Evolutionary conservation across 352 stramenopile genomes (phyloP).

Genomic region (Phytopythium delawarense): DNA sequence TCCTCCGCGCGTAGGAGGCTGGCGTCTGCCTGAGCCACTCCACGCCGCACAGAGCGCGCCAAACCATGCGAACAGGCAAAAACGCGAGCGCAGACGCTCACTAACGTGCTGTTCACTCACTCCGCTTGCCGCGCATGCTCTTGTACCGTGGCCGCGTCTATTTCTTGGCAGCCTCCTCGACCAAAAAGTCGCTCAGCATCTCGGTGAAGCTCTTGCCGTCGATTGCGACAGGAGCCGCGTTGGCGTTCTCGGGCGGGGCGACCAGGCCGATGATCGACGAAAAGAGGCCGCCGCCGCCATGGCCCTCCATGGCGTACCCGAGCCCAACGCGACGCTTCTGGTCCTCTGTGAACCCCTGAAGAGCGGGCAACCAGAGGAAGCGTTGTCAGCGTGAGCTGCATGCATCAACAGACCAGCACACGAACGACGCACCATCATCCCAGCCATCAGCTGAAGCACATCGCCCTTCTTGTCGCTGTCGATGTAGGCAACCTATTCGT

Average conservation of each 20-base stretch:
- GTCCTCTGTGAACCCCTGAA: conserved; percentile 57
- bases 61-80: background rate
- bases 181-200: conserved; percentile 65
- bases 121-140: background rate
- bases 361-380: too few species aligned
- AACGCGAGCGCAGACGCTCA: background rate
- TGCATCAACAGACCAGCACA: background rate
- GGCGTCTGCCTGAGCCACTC: too few species aligned
- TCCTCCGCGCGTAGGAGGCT: conserved; percentile 23
- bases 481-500: conserved; percentile 51
- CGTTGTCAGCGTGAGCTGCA: background rate
- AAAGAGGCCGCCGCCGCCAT: conserved; percentile 62
- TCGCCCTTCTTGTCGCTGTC: conserved; percentile 70
- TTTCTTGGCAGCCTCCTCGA: conserved; percentile 43
- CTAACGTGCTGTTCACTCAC: background rate
- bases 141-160: background rate
- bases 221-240: conserved; percentile 11
- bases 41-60: background rate
- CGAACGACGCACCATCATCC: conserved; percentile 51
- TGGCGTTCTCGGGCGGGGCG: conserved; percentile 15
- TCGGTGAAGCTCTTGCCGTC: conserved; percentile 70
- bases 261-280: conserved; percentile 60
- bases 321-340: conserved; percentile 64
- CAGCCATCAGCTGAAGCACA: conserved; percentile 62
- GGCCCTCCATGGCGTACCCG: conserved; percentile 41